phyloP scores from a whole-genome alignment of 306 rosid species.

The Prunus kanzakura region DNA sequence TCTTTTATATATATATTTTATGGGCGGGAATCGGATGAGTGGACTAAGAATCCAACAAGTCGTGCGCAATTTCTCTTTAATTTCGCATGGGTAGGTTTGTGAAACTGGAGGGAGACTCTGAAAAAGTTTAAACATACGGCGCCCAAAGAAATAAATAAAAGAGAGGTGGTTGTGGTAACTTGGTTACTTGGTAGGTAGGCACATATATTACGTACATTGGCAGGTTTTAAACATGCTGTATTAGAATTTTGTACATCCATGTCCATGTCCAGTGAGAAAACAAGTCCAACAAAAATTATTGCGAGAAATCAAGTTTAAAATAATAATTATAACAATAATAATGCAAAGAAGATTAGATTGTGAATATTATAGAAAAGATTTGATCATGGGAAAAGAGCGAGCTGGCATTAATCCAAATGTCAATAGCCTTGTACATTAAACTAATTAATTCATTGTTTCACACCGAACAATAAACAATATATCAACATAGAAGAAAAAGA shows the following conservation, averaged over 20 bases:
- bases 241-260: no score
- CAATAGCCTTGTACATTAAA: conserved; percentile 8
- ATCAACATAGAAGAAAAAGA: conserved; percentile 41
- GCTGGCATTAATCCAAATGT: conserved; percentile 8
- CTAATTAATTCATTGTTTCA: conserved; percentile 17
- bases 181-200: no score
- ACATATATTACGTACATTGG: no score
- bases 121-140: neutral
- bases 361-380: neutral
- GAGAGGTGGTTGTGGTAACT: neutral
- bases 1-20: no score
- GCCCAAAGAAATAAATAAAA: neutral
- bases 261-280: no score
- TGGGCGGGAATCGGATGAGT: neutral
- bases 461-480: conserved; percentile 34
- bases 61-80: conserved; percentile 2
- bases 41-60: conserved; percentile 24
- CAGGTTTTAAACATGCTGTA: no score
- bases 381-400: conserved; percentile 7
- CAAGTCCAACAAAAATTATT: no score
- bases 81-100: conserved; percentile 31
- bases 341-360: neutral
- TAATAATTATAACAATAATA: no score
- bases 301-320: no score
- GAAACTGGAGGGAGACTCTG: neutral